Percentiles rank a stretch among this genome's conserved stretches.
Evolutionary conservation across 352 stramenopile species (phyloP).

Genomic region (Pythium grandisporangium): DNA sequence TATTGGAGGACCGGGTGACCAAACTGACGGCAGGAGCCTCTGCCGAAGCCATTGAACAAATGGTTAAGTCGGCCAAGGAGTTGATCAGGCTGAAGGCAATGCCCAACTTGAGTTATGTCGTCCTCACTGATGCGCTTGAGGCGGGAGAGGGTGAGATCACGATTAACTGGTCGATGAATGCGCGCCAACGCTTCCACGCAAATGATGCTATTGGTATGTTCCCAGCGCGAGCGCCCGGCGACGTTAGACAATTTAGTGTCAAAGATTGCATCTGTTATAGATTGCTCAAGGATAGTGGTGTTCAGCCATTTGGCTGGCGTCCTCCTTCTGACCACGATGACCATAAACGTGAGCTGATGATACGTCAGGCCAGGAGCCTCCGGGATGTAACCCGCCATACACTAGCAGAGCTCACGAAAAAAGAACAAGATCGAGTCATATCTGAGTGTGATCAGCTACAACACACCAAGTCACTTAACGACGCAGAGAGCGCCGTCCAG

Average conservation of each 20-base stretch:
- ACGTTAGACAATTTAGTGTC: conserved; percentile 23
- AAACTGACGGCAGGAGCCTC: no score
- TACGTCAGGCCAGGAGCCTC: conserved; percentile 25
- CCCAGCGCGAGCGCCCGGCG: conserved; percentile 19
- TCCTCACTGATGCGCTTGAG: conserved; percentile 33
- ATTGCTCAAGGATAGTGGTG: conserved; percentile 25
- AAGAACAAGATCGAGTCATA: conserved; percentile 1
- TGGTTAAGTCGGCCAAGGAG: conserved; percentile 22
- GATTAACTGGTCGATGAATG: conserved; percentile 48
- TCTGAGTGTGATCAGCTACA: conserved; percentile 4
- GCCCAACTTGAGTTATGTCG: conserved; percentile 38
- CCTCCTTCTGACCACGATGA: conserved; percentile 19
- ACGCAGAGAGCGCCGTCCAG: conserved; percentile 15
- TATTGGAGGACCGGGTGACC: no score
- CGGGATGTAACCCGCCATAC: conserved; percentile 14
- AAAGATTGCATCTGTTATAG: conserved; percentile 54
- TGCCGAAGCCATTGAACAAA: no score
- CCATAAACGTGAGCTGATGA: conserved; percentile 26
- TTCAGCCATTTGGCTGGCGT: conserved; percentile 36
- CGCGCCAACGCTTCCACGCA: conserved; percentile 36
- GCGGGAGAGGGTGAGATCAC: conserved; percentile 44
- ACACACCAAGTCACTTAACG: conserved; percentile 10
- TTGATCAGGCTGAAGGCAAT: conserved; percentile 35
- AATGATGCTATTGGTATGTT: conserved; percentile 58
- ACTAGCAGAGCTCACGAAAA: conserved; percentile 13